Conservation (phyloP, 768 basidiomycete species). For the Boletales sp. region DNA sequence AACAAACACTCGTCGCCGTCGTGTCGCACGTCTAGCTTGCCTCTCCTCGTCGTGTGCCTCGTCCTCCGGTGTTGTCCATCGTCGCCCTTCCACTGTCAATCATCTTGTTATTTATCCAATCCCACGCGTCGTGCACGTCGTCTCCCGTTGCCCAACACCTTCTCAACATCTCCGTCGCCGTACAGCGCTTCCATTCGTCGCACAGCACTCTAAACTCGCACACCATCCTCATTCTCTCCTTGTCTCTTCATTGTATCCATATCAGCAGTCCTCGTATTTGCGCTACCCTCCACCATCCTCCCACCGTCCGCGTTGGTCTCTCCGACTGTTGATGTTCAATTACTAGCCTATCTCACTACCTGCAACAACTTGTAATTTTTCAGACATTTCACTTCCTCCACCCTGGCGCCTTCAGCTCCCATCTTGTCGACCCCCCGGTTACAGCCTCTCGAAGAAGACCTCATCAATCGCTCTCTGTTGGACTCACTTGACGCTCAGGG, state of each 20-base stretch:
- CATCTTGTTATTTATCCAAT: slow-evolving; percentile 33
- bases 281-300: slow-evolving; percentile 32
- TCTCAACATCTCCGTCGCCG: slow-evolving; percentile 24
- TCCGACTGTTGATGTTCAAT: slow-evolving; percentile 43
- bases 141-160: slow-evolving; percentile 18
- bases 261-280: slow-evolving; percentile 35
- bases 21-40: slow-evolving; percentile 31
- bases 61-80: slow-evolving; percentile 22
- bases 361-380: slow-evolving; percentile 30
- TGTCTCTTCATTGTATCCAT: slow-evolving; percentile 40
- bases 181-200: slow-evolving; percentile 26
- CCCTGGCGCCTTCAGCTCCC: slow-evolving; percentile 49
- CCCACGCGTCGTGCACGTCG: slow-evolving; percentile 50
- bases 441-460: slow-evolving; percentile 58
- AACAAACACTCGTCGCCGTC: slow-evolving; percentile 39
- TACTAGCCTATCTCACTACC: slow-evolving; percentile 28
- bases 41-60: slow-evolving; percentile 16
- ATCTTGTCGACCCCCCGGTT: slow-evolving; percentile 26
- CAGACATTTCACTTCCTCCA: slow-evolving; percentile 30
- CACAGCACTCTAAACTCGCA: slow-evolving; percentile 27
- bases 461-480: slow-evolving; percentile 80
- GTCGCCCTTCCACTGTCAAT: slow-evolving; percentile 19
- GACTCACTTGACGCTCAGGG: slow-evolving; percentile 82
- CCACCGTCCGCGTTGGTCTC: slow-evolving; percentile 25
- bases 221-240: slow-evolving; percentile 22